These are phyloP conservation scores for Haberlea rhodopensis DNA, from an alignment of 257 asterid species.

Conservation along the genomic window DNA sequence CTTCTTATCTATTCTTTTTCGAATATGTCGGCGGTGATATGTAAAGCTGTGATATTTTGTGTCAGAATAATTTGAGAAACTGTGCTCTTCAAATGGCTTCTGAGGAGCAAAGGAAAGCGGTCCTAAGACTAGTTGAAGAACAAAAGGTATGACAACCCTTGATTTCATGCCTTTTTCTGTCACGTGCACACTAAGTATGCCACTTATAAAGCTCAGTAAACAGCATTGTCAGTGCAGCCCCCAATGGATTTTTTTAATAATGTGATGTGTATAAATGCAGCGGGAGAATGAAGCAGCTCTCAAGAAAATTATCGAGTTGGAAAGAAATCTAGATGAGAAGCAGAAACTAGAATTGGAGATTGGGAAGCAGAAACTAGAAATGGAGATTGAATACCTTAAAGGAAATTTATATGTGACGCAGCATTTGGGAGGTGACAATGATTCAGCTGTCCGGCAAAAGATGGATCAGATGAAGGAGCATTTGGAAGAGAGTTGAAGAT, in stretches of 20 bases:
- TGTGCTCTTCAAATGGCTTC: conserved; percentile 72
- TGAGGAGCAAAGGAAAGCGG: conserved; percentile 71
- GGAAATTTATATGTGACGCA: conserved; percentile 61
- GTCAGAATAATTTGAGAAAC: conserved; percentile 69
- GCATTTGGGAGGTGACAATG: conserved; percentile 56
- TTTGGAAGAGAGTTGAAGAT: conserved; percentile 38
- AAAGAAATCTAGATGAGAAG: conserved; percentile 50
- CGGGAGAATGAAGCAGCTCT: conserved; percentile 64
- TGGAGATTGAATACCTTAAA: conserved; percentile 52
- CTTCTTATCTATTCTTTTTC: too few species aligned
- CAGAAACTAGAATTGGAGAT: conserved; percentile 59
- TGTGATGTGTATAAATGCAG: conserved; percentile 39
- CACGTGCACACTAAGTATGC: conserved; percentile 10
- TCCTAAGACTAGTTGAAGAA: conserved; percentile 73
- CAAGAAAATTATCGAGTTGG: conserved; percentile 51
- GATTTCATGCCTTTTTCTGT: conserved; percentile 18
- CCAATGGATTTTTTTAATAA: too few species aligned
- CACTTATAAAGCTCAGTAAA: background rate
- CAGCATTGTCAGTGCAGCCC: conserved; percentile 14
- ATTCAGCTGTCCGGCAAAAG: conserved; percentile 45
- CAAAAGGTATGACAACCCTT: conserved; percentile 56
- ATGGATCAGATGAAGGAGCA: conserved; percentile 45
- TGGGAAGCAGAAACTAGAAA: conserved; percentile 54
- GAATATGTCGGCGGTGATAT: conserved; percentile 16
- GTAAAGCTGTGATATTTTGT: conserved; percentile 18